Conservation (phyloP, 768 basidiomycete species). For the Pleurotus salmoneostramineus region DNA sequence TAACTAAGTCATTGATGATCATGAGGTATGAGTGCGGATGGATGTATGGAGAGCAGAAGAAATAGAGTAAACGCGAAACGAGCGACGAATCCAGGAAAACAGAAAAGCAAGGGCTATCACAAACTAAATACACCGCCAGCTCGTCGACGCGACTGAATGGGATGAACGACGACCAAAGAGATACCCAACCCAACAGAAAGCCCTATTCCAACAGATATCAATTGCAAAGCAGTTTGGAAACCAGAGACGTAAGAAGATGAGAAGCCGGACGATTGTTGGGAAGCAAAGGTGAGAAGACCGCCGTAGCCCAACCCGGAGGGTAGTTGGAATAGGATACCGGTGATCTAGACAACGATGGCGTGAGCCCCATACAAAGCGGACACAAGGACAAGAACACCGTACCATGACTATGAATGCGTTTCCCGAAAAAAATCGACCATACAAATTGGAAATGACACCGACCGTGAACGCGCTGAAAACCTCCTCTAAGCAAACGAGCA, state of each 20-base stretch:
- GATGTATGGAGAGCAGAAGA: too few species aligned
- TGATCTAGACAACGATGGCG: slow-evolving; percentile 36
- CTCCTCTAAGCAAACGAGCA: slow-evolving; percentile 7
- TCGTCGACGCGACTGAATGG: slow-evolving; percentile 52
- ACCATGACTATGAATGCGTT: slow-evolving; percentile 84
- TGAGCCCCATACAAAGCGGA: background rate
- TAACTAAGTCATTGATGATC: too few species aligned
- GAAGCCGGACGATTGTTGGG: slow-evolving; percentile 47
- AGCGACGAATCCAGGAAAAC: background rate
- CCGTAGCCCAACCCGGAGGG: slow-evolving; percentile 80
- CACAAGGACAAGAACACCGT: slow-evolving; percentile 12
- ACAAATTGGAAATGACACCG: slow-evolving; percentile 75
- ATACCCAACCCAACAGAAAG: slow-evolving; percentile 79
- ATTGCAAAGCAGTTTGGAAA: slow-evolving; percentile 71
- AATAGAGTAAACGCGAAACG: background rate
- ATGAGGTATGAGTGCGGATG: too few species aligned
- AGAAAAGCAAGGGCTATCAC: slow-evolving; percentile 15
- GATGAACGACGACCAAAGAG: slow-evolving; percentile 62
- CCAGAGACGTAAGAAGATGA: slow-evolving; percentile 59
- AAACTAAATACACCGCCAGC: slow-evolving; percentile 64
- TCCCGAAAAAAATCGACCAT: slow-evolving; percentile 68
- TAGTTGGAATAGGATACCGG: slow-evolving; percentile 81
- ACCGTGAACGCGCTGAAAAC: slow-evolving; percentile 66
- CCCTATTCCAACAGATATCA: slow-evolving; percentile 75
- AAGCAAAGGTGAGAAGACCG: slow-evolving; percentile 71